A percentile compares a stretch with the other conserved stretches of the same genome.
Evolutionary conservation across 129 eudicot species (phyloP).

Genomic region (Lonicera japonica): DNA sequence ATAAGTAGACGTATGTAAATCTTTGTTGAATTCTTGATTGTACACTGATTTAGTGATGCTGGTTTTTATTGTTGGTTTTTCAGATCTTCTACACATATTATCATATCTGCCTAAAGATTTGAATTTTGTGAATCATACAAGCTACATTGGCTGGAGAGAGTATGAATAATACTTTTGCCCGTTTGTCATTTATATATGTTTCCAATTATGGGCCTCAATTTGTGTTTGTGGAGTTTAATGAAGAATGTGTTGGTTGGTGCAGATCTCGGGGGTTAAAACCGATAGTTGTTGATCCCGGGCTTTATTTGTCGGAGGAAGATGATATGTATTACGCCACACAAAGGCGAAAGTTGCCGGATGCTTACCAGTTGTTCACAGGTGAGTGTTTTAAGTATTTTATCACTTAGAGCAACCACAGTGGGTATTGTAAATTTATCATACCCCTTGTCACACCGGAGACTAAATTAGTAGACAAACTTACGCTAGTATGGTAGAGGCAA

Average conservation of each 20-base stretch:
- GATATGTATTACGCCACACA: constrained; percentile 78
- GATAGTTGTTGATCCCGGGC: constrained; percentile 84
- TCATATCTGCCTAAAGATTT: constrained; percentile 82
- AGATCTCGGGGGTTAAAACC: constrained; percentile 76
- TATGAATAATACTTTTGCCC: constrained; percentile 27
- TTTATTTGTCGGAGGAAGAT: constrained; percentile 52
- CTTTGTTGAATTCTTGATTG: neutral
- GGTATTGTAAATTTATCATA: too few relatives aligned
- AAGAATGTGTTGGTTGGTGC: constrained; percentile 4
- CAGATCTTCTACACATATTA: constrained; percentile 92
- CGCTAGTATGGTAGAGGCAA: too few relatives aligned
- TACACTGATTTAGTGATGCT: neutral
- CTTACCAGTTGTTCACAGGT: constrained; percentile 81
- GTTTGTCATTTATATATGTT: too few relatives aligned
- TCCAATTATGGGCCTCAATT: neutral
- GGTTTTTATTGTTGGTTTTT: constrained; percentile 6
- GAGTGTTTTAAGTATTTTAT: constrained; percentile 10
- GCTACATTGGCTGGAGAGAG: constrained; percentile 99
- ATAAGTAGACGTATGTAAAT: too few relatives aligned
- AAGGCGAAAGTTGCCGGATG: constrained; percentile 71
- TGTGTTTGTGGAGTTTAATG: neutral
- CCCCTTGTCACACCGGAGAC: too few relatives aligned
- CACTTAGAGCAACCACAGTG: too few relatives aligned
- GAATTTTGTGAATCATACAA: constrained; percentile 88
- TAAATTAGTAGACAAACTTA: too few relatives aligned